Conservation (phyloP, 1,284 basidiomycete species). For the Athelia sp. region DNA sequence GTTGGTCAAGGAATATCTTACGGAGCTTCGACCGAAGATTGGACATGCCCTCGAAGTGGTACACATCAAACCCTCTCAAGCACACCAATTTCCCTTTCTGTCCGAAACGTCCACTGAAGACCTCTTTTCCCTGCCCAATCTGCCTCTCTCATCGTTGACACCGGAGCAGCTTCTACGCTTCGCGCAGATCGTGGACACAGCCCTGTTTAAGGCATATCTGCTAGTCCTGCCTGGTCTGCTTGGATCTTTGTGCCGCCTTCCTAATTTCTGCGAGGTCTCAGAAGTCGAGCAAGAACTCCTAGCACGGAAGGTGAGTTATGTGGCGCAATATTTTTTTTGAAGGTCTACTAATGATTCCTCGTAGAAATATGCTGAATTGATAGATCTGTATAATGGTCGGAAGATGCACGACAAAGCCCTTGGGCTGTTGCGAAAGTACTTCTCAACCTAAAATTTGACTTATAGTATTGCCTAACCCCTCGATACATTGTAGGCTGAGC, state of each 20-base stretch:
- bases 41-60: slow-evolving; percentile 68
- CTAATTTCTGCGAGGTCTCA: slow-evolving; percentile 96
- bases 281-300: slow-evolving; percentile 90
- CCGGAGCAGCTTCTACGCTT: slow-evolving; percentile 80
- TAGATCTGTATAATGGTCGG: slow-evolving; percentile 91
- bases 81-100: slow-evolving; percentile 57
- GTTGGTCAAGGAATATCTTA: slow-evolving; percentile 62
- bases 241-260: slow-evolving; percentile 84
- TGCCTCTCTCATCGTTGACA: slow-evolving; percentile 63
- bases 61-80: slow-evolving; percentile 65
- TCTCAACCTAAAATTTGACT: slow-evolving; percentile 8
- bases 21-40: slow-evolving; percentile 83
- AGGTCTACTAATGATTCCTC: slow-evolving; percentile 6
- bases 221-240: slow-evolving; percentile 80
- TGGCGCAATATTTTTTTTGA: background rate
- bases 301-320: slow-evolving; percentile 64
- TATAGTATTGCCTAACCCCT: slow-evolving; percentile 2
- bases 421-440: slow-evolving; percentile 75
- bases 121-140: slow-evolving; percentile 68
- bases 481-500: slow-evolving; percentile 51
- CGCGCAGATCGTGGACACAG: slow-evolving; percentile 94
- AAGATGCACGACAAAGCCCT: slow-evolving; percentile 93
- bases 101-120: slow-evolving; percentile 68
- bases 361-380: slow-evolving; percentile 88
- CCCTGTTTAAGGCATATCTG: slow-evolving; percentile 91